Percentiles rank a stretch among this genome's conserved stretches.
These are phyloP conservation scores for Fraxinus cuspidata DNA, from an alignment of 257 asterid genomes.

Conservation along the genomic window DNA sequence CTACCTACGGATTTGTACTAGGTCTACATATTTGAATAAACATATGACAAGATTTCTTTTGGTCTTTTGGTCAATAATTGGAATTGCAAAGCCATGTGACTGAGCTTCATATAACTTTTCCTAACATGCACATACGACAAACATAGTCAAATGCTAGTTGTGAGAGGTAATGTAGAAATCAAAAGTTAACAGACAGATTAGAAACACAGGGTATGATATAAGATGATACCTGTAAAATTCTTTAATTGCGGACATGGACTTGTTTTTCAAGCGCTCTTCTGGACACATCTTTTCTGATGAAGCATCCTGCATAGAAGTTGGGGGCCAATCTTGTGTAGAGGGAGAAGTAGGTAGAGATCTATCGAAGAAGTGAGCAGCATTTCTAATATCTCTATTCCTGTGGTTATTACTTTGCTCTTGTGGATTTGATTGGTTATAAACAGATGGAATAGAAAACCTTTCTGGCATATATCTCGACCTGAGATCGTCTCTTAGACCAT, in stretches of 20 bases:
- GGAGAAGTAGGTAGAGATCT: constrained; percentile 40
- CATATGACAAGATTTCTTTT: neutral
- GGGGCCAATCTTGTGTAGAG: constrained; percentile 43
- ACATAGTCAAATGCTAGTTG: neutral
- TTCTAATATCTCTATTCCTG: constrained; percentile 32
- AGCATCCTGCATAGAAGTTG: constrained; percentile 34
- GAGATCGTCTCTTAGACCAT: constrained; percentile 14
- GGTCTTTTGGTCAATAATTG: neutral
- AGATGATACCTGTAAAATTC: constrained; percentile 78
- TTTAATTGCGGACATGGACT: constrained; percentile 70
- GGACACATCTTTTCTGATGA: constrained; percentile 54
- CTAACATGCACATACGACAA: neutral
- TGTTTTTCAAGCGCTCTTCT: constrained; percentile 61
- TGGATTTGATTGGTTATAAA: constrained; percentile 13
- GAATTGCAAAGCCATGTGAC: neutral
- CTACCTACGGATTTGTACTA: neutral
- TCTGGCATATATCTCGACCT: constrained; percentile 17
- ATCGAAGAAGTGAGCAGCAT: constrained; percentile 27
- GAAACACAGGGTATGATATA: neutral
- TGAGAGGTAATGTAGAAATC: neutral
- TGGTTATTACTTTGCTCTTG: constrained; percentile 21
- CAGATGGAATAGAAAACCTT: neutral
- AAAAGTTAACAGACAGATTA: neutral
- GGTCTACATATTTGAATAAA: neutral
- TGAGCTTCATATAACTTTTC: constrained; percentile 3